These are phyloP conservation scores for Lactarius hengduanensis DNA, from an alignment of 768 basidiomycete genomes.

Conservation along the genomic window DNA sequence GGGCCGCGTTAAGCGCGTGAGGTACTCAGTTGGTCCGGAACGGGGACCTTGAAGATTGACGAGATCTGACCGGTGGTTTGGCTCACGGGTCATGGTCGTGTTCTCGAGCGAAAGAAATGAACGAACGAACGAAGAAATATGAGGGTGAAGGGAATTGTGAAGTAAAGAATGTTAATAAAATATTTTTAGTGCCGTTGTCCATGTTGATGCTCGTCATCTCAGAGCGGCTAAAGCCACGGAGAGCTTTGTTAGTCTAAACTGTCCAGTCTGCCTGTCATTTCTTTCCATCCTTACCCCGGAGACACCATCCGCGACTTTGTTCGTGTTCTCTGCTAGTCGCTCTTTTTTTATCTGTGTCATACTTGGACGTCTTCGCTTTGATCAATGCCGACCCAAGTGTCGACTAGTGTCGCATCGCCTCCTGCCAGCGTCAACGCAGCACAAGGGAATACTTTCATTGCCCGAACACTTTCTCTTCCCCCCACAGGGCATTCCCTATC, in stretches of 20 bases:
- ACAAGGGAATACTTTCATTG: not conserved
- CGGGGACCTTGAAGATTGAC: not conserved
- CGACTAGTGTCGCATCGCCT: not conserved
- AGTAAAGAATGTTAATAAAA: not conserved
- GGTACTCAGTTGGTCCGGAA: not conserved
- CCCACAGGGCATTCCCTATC: not conserved
- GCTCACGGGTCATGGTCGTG: constrained; percentile 11
- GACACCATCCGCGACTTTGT: not conserved
- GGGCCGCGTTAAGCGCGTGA: not conserved
- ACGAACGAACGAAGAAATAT: not conserved
- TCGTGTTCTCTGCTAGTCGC: constrained; percentile 1
- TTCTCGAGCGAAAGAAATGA: not conserved
- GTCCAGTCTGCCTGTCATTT: not conserved
- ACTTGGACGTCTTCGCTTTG: not conserved
- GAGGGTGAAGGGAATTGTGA: not conserved
- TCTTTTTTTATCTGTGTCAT: constrained; percentile 3
- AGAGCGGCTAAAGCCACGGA: constrained; percentile 16
- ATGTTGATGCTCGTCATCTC: not conserved
- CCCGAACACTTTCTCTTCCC: constrained; percentile 7
- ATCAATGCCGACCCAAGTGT: not conserved
- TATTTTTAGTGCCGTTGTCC: not conserved
- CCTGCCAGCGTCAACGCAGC: not conserved
- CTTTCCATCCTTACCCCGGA: not conserved
- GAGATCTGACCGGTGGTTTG: constrained; percentile 6
- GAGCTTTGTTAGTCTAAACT: not conserved